These are phyloP conservation scores for Coriaria nepalensis DNA, from an alignment of 306 rosid genomes.

Conservation along the genomic window DNA sequence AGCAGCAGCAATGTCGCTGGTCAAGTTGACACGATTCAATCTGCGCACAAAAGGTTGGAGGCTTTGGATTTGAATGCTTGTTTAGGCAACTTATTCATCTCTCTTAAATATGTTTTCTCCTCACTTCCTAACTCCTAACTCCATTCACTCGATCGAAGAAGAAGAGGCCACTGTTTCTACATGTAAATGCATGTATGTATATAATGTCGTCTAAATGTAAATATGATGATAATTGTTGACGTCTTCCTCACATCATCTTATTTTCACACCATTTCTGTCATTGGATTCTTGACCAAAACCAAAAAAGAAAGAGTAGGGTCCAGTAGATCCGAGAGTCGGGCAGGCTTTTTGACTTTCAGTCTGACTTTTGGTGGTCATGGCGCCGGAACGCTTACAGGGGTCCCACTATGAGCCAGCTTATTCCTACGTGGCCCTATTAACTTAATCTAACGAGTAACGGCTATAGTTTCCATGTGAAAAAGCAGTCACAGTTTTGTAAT, in stretches of 20 bases:
- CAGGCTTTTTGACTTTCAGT: too few species aligned
- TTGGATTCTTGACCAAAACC: conserved; percentile 20
- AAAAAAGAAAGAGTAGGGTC: too few species aligned
- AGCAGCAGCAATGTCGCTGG: conserved; percentile 13
- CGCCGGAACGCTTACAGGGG: too few species aligned
- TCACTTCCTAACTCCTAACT: conserved; percentile 1
- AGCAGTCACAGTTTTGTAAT: neutral
- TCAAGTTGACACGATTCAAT: conserved; percentile 30
- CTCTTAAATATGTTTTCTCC: conserved; percentile 46
- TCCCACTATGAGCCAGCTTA: too few species aligned
- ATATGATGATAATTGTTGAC: too few species aligned
- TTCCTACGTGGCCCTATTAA: too few species aligned
- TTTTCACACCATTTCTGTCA: neutral
- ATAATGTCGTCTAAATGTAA: neutral
- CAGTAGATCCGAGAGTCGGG: too few species aligned
- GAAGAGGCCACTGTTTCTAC: conserved; percentile 9
- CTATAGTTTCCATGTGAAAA: conserved; percentile 17
- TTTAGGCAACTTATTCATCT: conserved; percentile 53
- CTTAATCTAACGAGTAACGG: conserved; percentile 28
- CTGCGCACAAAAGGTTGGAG: conserved; percentile 30
- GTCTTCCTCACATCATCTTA: too few species aligned
- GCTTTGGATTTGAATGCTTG: conserved; percentile 40
- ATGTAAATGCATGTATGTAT: conserved; percentile 6
- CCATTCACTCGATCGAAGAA: neutral
- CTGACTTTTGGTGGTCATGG: too few species aligned